phyloP scores from a whole-genome alignment of 1,284 basidiomycete species.

The Rhodotorula sp. region DNA sequence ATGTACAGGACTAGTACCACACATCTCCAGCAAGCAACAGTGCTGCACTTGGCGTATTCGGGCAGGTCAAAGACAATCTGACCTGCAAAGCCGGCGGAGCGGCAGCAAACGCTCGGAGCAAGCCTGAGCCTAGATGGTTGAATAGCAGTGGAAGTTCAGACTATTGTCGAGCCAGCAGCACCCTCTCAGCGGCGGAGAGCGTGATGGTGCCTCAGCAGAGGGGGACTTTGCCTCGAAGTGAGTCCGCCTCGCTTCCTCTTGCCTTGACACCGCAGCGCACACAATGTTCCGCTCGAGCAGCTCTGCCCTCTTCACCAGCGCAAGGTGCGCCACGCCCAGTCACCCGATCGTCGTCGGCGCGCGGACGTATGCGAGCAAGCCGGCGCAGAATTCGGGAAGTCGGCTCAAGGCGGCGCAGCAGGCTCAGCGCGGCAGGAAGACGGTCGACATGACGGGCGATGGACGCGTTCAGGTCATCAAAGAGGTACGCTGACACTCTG shows the following conservation, averaged over 20 bases:
- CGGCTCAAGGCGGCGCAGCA: conserved; percentile 22
- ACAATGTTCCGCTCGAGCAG: conserved; percentile 15
- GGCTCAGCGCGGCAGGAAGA: conserved; percentile 12
- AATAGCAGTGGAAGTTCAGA: no score
- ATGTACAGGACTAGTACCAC: no score
- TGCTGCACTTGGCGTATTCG: no score
- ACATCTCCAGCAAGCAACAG: no score
- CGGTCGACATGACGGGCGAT: conserved; percentile 21
- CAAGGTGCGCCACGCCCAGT: not conserved
- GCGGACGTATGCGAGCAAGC: conserved; percentile 23
- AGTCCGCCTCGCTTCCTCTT: not conserved
- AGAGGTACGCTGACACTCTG: conserved; percentile 11
- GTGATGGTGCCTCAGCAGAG: not conserved
- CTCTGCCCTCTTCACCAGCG: not conserved
- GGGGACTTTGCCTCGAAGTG: not conserved
- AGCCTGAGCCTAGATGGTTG: no score
- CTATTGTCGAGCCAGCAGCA: no score
- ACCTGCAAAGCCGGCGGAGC: no score
- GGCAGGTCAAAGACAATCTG: no score
- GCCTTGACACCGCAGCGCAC: not conserved
- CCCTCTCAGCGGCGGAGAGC: no score
- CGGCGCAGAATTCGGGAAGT: conserved; percentile 5
- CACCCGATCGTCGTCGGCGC: not conserved
- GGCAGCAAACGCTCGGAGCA: no score
- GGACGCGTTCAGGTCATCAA: conserved; percentile 31